Evolutionary conservation across 192 early-diverging fungal species (phyloP).

Genomic region (Mortierella hygrophila): DNA sequence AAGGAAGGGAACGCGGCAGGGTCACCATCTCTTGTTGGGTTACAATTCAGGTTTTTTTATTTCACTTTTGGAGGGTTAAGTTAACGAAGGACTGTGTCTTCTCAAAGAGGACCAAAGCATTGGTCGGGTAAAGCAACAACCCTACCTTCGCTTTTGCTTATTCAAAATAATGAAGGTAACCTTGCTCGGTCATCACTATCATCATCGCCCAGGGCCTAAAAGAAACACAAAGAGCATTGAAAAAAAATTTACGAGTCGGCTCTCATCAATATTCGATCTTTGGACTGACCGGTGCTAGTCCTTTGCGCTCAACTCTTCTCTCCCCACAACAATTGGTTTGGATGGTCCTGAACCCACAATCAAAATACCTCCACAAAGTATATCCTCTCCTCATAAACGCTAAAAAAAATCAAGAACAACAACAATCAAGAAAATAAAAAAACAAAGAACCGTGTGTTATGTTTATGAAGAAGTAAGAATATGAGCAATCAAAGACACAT

Average conservation of each 20-base stretch:
- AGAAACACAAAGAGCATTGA: background rate
- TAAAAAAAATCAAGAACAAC: background rate
- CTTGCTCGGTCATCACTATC: background rate
- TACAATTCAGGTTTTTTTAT: no score
- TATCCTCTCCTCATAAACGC: no score
- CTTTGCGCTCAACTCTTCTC: background rate
- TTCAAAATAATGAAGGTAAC: background rate
- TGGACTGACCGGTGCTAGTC: background rate
- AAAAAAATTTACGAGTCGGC: background rate
- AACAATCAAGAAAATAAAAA: background rate
- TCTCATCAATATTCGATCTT: background rate
- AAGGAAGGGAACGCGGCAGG: no score
- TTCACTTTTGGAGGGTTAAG: no score
- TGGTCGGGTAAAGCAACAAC: background rate
- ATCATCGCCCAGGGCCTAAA: background rate
- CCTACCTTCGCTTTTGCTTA: background rate
- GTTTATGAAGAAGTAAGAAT: no score
- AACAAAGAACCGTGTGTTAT: background rate
- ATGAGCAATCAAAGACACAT: background rate
- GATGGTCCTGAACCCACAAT: no score
- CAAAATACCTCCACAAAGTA: no score
- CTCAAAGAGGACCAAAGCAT: no score
- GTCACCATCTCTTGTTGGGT: no score
- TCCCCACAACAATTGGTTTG: background rate
- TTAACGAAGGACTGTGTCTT: no score